A percentile compares a stretch with the other conserved stretches of the same genome.
These are phyloP conservation scores for Thermomyces lanuginosus DNA, from an alignment of 2,329 filamentous ascomycete genomes.

Conservation along the genomic window DNA sequence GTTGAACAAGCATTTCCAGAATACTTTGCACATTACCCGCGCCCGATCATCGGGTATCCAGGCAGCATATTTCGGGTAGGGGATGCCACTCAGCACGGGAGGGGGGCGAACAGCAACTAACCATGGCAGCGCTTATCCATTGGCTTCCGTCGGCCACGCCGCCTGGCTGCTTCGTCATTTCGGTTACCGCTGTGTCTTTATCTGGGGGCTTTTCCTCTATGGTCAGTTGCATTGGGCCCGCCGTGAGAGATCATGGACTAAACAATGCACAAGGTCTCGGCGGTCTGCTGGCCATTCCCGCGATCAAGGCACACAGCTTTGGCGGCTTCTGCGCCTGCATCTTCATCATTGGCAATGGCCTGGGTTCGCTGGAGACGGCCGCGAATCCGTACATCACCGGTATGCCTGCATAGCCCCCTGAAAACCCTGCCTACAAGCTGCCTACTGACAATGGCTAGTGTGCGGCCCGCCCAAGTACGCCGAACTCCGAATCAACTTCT, in stretches of 20 bases:
- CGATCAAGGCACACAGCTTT: conserved; percentile 58
- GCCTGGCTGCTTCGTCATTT: conserved; percentile 51
- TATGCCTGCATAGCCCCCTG: no score
- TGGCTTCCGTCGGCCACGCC: conserved; percentile 34
- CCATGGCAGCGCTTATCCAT: conserved; percentile 32
- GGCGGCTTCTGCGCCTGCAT: conserved; percentile 55
- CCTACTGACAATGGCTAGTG: no score
- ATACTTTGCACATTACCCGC: conserved; percentile 37
- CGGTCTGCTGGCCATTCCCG: conserved; percentile 53
- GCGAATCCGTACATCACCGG: conserved; percentile 57
- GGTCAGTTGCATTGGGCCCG: neutral
- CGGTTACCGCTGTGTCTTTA: conserved; percentile 68
- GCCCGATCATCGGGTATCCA: conserved; percentile 46
- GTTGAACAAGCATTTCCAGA: conserved; percentile 42
- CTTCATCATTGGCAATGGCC: conserved; percentile 58
- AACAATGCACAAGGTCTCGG: no score
- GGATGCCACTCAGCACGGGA: conserved; percentile 6
- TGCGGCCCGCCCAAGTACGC: conserved; percentile 61
- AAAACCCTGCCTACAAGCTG: no score
- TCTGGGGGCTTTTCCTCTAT: conserved; percentile 54
- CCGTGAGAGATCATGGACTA: no score
- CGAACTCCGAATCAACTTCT: conserved; percentile 61
- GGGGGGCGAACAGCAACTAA: conserved; percentile 1
- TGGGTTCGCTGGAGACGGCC: conserved; percentile 59
- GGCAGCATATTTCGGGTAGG: conserved; percentile 50